Conservation (phyloP, 1,284 basidiomycete genomes). For the Pyrrhoderma lamaoense region DNA sequence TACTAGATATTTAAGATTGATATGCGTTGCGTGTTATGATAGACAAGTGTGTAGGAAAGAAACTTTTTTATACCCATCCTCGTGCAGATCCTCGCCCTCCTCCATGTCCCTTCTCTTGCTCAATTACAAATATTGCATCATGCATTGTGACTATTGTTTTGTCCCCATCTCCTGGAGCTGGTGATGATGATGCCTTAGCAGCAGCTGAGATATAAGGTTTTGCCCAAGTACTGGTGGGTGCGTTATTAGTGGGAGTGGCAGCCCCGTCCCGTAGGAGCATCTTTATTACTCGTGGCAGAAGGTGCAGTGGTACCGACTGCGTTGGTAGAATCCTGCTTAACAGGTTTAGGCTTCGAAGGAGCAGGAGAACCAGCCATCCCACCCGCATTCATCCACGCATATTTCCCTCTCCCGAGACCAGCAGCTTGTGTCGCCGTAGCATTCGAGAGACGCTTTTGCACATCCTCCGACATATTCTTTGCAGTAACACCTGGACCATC, state of each 20-base stretch:
- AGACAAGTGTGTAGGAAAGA: too few species aligned
- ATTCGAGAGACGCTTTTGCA: constrained; percentile 83
- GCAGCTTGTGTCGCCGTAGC: constrained; percentile 81
- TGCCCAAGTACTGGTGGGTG: constrained; percentile 43
- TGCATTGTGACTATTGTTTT: constrained; percentile 54
- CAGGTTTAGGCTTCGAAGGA: constrained; percentile 36
- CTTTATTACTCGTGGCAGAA: constrained; percentile 16
- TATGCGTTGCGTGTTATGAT: too few species aligned
- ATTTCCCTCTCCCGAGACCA: constrained; percentile 66
- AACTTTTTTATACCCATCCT: too few species aligned
- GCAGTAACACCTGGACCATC: constrained; percentile 78
- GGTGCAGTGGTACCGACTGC: constrained; percentile 22
- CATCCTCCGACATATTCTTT: constrained; percentile 82
- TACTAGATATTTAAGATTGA: too few species aligned
- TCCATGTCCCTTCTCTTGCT: constrained; percentile 71
- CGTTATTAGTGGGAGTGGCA: constrained; percentile 26
- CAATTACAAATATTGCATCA: constrained; percentile 74
- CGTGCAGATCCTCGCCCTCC: constrained; percentile 64
- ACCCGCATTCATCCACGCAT: constrained; percentile 77
- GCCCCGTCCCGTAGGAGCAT: constrained; percentile 27
- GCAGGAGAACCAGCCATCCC: constrained; percentile 36
- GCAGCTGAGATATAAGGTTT: constrained; percentile 55
- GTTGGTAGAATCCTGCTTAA: constrained; percentile 5
- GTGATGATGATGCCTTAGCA: constrained; percentile 25
- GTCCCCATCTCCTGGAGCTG: constrained; percentile 38